A percentile compares a stretch with the other conserved stretches of the same genome.
Evolutionary conservation across 345 rosid species (phyloP).

Genomic region (Litchi chinensis): DNA sequence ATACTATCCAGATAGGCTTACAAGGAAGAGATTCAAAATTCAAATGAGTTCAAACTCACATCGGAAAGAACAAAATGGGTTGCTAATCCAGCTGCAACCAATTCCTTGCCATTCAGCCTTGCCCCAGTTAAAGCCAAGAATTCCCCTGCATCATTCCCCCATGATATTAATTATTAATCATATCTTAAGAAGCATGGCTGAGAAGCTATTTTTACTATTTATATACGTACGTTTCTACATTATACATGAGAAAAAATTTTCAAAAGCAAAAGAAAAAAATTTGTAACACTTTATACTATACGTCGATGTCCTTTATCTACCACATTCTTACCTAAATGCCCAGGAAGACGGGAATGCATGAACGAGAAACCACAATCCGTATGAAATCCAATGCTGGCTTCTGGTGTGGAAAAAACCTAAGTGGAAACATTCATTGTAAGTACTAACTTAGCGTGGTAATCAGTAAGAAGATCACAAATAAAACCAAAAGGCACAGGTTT

Average conservation of each 20-base stretch:
- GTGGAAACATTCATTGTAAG: constrained; percentile 1
- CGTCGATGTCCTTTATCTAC: constrained; percentile 10
- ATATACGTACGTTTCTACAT: not conserved
- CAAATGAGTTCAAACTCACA: constrained; percentile 42
- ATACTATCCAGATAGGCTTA: not conserved
- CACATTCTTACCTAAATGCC: constrained; percentile 66
- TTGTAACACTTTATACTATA: not conserved
- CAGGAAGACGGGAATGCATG: constrained; percentile 83
- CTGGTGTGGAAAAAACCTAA: constrained; percentile 92
- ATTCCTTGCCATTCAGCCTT: constrained; percentile 79
- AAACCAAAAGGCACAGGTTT: not conserved
- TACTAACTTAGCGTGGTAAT: not conserved
- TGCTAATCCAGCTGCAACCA: constrained; percentile 75
- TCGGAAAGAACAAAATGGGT: constrained; percentile 87
- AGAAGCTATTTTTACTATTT: not conserved
- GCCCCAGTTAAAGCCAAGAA: constrained; percentile 89
- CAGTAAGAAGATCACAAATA: not conserved
- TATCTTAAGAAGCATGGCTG: not conserved
- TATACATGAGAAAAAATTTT: not conserved
- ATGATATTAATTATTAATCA: not conserved
- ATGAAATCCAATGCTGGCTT: constrained; percentile 92
- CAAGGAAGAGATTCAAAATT: not conserved
- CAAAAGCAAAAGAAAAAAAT: not conserved
- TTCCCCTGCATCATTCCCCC: constrained; percentile 59
- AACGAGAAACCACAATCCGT: constrained; percentile 92